Conservation (phyloP, 2,329 filamentous ascomycete species). For the Hymenoscyphus albidus region DNA sequence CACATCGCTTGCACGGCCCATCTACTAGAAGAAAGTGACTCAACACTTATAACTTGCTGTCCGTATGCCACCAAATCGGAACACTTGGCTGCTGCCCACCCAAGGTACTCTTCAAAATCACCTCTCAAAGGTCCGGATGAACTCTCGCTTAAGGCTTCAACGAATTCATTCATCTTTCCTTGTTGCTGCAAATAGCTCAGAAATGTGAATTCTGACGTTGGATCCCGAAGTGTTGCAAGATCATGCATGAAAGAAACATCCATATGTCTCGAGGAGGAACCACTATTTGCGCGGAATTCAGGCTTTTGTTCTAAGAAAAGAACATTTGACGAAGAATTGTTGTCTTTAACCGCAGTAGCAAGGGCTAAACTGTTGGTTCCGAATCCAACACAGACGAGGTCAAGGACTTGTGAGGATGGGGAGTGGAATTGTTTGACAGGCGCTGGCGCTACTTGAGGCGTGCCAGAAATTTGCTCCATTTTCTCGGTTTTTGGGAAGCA, state of each 20-base stretch:
- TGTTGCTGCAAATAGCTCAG: constrained; percentile 65
- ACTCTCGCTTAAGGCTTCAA: constrained; percentile 37
- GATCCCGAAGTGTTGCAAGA: constrained; percentile 61
- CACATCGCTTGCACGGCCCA: neutral
- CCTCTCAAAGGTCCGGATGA: constrained; percentile 50
- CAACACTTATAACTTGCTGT: constrained; percentile 54
- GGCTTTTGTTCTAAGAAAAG: constrained; percentile 60
- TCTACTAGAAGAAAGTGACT: neutral
- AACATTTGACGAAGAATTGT: constrained; percentile 47
- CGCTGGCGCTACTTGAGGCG: constrained; percentile 1
- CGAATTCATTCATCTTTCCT: constrained; percentile 49
- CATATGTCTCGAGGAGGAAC: constrained; percentile 54
- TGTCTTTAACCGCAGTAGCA: constrained; percentile 60
- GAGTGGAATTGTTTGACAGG: neutral
- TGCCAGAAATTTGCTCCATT: constrained; percentile 5
- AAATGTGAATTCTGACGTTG: constrained; percentile 64
- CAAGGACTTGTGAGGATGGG: constrained; percentile 29
- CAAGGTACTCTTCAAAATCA: constrained; percentile 67
- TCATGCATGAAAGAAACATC: constrained; percentile 70
- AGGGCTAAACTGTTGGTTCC: constrained; percentile 65
- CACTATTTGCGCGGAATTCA: constrained; percentile 40
- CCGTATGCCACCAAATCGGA: constrained; percentile 56
- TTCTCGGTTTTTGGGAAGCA: neutral
- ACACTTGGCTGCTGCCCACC: constrained; percentile 62
- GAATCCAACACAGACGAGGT: constrained; percentile 64